Percentiles rank a stretch among this genome's conserved stretches.
These are phyloP conservation scores for Psilocybe cubensis DNA, from an alignment of 768 basidiomycete species.

Conservation along the genomic window DNA sequence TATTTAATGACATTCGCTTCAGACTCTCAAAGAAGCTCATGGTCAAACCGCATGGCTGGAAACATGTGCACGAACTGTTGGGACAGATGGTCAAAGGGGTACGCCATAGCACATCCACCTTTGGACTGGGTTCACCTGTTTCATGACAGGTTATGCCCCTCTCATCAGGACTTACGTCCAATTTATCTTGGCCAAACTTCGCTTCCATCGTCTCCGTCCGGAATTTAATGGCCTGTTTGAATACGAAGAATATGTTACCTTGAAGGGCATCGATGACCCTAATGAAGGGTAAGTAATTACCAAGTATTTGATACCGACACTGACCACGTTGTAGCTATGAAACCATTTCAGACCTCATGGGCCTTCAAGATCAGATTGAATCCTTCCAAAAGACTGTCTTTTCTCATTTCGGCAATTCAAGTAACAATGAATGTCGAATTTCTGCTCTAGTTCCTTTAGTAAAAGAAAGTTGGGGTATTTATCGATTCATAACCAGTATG, in stretches of 20 bases:
- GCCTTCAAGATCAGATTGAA: constrained; percentile 97
- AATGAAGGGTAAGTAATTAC: constrained; percentile 85
- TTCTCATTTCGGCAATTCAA: constrained; percentile 87
- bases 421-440: constrained; percentile 97
- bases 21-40: constrained; percentile 98
- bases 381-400: constrained; percentile 98
- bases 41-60: constrained; percentile 98
- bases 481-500: constrained; percentile 99
- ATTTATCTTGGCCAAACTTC: constrained; percentile 92
- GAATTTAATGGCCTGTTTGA: constrained; percentile 99
- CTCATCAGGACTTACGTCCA: constrained; percentile 96
- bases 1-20: constrained; percentile 10
- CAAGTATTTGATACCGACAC: constrained; percentile 4
- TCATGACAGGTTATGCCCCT: constrained; percentile 77
- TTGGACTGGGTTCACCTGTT: background rate
- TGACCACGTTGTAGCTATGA: constrained; percentile 70
- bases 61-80: constrained; percentile 91
- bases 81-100: constrained; percentile 80
- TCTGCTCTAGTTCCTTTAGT: constrained; percentile 95
- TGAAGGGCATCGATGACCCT: constrained; percentile 98
- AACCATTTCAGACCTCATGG: constrained; percentile 97
- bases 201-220: constrained; percentile 93
- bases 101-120: constrained; percentile 13
- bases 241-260: constrained; percentile 96
- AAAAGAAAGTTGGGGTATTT: constrained; percentile 99